Evolutionary conservation across 495 filamentous ascomycete species (phyloP), one percentile per base, ranked within the genome.

Genomic region (Aspergillus biplanus): DNA sequence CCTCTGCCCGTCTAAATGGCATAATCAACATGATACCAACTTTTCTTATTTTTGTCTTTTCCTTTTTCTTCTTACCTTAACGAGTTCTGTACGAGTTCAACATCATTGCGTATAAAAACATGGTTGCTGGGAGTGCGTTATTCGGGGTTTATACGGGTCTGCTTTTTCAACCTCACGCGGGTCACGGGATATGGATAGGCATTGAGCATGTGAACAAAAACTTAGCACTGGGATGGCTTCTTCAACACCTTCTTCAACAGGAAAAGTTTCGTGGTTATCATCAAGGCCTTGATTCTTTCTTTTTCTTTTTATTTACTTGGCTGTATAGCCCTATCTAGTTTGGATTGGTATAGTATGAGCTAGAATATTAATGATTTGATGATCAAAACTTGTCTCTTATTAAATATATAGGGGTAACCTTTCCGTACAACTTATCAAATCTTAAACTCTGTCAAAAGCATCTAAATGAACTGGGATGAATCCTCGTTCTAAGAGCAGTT

Each of bases 1-100:
- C 95, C 95, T 69, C 87, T 99, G 49, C 95, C 95, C 56, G 90
- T 97, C 60, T 83, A 79, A 76, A 69, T 64, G 42, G n/a, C 54
- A 6, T 27, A 35, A 58, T 59, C 53, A 39, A 62, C 65, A 62
- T 68, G 66, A 71, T 68, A 65, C 61, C 56, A 65, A 57, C 49
- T 27, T 21, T 56, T 67, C 61, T 52, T 35, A 27, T 27, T 57
- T 67, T 56, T 66, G n/a, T 52, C 33, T 59, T 55, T 57, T n/a
- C 32, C 46, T 64, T 55, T 55, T 57, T 27, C 32, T 54, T 64
- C 32, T 50, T 13, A 58, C 44, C 9, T 65, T 50, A 27, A 50
- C 47, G 47, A 50, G 39, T 66, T 64, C 27, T 62, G 52, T 62
- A 57, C 62, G 61, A 65, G 63, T 73, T 73, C 71, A 73, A 73